phyloP scores from a whole-genome alignment of 2,329 filamentous ascomycete genomes.

The Fusarium citri region DNA sequence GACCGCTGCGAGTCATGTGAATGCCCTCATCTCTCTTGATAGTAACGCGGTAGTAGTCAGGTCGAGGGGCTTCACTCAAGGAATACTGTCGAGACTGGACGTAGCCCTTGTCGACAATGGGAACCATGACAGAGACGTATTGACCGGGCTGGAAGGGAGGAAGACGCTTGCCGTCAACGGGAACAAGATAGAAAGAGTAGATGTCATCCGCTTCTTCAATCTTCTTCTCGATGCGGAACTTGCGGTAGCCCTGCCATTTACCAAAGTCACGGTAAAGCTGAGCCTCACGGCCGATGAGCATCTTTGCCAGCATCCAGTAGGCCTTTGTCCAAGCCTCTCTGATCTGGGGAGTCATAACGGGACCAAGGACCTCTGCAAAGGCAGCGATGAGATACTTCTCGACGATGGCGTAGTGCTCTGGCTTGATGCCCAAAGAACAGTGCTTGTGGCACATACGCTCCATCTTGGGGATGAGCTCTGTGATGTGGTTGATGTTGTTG shows the following conservation, averaged over 20 bases:
- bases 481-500: constrained; percentile 73
- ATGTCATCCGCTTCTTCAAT: constrained; percentile 75
- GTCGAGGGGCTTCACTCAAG: constrained; percentile 72
- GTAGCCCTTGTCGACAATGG: constrained; percentile 67
- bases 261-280: constrained; percentile 70
- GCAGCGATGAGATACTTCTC: constrained; percentile 75
- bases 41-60: constrained; percentile 75
- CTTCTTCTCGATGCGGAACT: constrained; percentile 74
- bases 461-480: constrained; percentile 64
- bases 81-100: constrained; percentile 79
- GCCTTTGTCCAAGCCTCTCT: constrained; percentile 76
- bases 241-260: constrained; percentile 75
- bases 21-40: constrained; percentile 74
- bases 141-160: constrained; percentile 76
- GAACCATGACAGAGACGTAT: constrained; percentile 73
- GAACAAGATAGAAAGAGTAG: constrained; percentile 76
- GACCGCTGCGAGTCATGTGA: constrained; percentile 48
- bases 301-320: constrained; percentile 78
- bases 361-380: constrained; percentile 74
- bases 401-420: constrained; percentile 78
- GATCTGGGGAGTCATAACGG: constrained; percentile 71
- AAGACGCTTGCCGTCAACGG: constrained; percentile 69
- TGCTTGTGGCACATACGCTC: constrained; percentile 77
- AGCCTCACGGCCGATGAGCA: constrained; percentile 75
- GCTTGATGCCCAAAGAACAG: constrained; percentile 73